Percentiles rank a stretch among this genome's conserved stretches.
phyloP scores from a whole-genome alignment of 2,329 filamentous ascomycete genomes.

The Fusarium tupiense region DNA sequence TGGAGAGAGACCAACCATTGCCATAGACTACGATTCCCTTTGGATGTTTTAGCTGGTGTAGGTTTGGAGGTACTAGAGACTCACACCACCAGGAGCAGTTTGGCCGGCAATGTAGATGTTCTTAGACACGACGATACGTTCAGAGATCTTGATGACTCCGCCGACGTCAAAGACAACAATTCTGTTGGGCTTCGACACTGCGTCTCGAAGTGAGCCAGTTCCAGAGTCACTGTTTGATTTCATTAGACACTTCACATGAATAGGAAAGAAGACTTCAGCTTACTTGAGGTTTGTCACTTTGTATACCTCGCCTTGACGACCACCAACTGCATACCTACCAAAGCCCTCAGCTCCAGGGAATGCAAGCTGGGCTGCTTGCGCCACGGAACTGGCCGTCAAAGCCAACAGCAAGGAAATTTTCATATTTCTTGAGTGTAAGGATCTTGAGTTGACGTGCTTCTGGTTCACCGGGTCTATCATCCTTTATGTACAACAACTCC shows the following conservation, averaged over 20 bases:
- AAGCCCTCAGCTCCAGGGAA: constrained; percentile 52
- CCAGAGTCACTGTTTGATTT: constrained; percentile 46
- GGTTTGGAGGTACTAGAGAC: constrained; percentile 14
- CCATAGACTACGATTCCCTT: constrained; percentile 61
- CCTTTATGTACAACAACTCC: constrained; percentile 5
- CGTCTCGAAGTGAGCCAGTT: constrained; percentile 49
- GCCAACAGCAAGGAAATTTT: neutral
- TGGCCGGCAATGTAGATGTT: constrained; percentile 60
- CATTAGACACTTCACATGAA: neutral
- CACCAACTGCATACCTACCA: constrained; percentile 43
- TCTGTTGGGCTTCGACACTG: constrained; percentile 53
- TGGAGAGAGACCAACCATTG: constrained; percentile 63
- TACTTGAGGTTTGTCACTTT: constrained; percentile 51
- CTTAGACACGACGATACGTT: constrained; percentile 54
- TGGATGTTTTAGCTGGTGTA: neutral
- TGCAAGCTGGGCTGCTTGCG: constrained; percentile 39
- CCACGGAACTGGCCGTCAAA: neutral
- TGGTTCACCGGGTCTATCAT: neutral
- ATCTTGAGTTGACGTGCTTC: neutral
- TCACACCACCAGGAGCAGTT: constrained; percentile 58
- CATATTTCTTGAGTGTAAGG: neutral
- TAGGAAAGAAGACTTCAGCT: neutral
- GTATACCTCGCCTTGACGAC: constrained; percentile 49
- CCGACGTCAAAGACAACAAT: constrained; percentile 59
- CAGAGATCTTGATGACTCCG: constrained; percentile 57